Evolutionary conservation across 768 basidiomycete genomes (phyloP).

Genomic region (Antrodiella citrinella): DNA sequence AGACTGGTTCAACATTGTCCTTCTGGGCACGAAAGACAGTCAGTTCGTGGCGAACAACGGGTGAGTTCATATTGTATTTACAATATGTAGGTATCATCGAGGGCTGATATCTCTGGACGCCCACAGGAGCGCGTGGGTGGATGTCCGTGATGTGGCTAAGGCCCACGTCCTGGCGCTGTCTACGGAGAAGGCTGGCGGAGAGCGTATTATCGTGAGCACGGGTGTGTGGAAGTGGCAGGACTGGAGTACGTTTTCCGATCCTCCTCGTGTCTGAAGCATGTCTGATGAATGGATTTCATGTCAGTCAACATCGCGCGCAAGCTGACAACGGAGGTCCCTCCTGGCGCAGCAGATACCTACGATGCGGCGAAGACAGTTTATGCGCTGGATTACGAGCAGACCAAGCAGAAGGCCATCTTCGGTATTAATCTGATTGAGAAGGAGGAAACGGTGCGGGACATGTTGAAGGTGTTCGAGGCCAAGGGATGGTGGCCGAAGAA

Average conservation of each 20-base stretch:
- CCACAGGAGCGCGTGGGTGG: constrained; percentile 12
- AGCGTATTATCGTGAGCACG: constrained; percentile 27
- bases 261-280: no score
- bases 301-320: constrained; percentile 8
- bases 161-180: constrained; percentile 14
- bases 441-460: neutral
- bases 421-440: neutral
- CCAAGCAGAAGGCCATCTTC: neutral
- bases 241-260: constrained; percentile 9
- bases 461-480: neutral
- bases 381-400: neutral
- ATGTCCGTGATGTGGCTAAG: constrained; percentile 13
- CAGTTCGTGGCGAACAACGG: constrained; percentile 10
- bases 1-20: constrained; percentile 17
- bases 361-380: neutral
- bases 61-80: constrained; percentile 6
- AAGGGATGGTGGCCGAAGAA: neutral
- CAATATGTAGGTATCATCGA: neutral
- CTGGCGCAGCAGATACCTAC: constrained; percentile 2
- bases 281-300: neutral
- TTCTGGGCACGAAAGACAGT: constrained; percentile 13
- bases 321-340: constrained; percentile 2
- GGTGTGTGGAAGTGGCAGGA: constrained; percentile 12
- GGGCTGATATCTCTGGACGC: neutral
- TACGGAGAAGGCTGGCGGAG: constrained; percentile 23